Conservation (phyloP, 2,329 filamentous ascomycete species). For the Setomelanomma holmii region DNA sequence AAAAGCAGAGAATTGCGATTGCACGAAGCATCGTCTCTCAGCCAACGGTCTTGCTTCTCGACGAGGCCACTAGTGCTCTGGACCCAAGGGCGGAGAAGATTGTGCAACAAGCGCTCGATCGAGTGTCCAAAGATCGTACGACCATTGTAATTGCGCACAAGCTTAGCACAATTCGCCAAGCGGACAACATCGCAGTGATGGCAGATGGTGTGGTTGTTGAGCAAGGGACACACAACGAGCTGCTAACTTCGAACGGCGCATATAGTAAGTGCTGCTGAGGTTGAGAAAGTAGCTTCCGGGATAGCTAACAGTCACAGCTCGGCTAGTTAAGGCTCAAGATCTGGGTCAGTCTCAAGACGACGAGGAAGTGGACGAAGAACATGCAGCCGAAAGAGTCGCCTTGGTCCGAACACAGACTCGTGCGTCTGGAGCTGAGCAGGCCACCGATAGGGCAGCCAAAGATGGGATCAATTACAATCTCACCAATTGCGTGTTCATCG, state of each 20-base stretch:
- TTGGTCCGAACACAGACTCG: conserved; percentile 40
- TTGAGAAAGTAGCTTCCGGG: not conserved
- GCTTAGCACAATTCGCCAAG: conserved; percentile 89
- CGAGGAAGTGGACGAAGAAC: conserved; percentile 24
- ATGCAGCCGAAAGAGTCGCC: conserved; percentile 18
- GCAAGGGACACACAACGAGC: conserved; percentile 83
- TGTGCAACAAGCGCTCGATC: conserved; percentile 90
- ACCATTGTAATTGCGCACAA: conserved; percentile 97
- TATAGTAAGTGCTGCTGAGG: conserved; percentile 62
- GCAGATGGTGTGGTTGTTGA: conserved; percentile 81
- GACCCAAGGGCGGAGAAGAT: conserved; percentile 95
- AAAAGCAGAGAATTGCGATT: conserved; percentile 96
- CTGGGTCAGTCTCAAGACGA: conserved; percentile 43
- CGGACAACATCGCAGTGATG: conserved; percentile 96
- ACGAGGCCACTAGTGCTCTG: conserved; percentile 84
- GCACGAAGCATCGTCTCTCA: conserved; percentile 87
- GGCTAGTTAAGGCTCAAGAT: conserved; percentile 65
- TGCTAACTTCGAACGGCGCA: conserved; percentile 75
- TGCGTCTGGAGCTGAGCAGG: conserved; percentile 30
- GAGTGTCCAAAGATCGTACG: conserved; percentile 82
- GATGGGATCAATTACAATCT: conserved; percentile 40
- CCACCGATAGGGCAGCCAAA: conserved; percentile 24
- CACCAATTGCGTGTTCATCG: conserved; percentile 31
- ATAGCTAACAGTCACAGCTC: conserved; percentile 47
- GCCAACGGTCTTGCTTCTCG: conserved; percentile 86